These are phyloP conservation scores for Hordeum vulgare DNA, from an alignment of 176 grass and related monocot species.

Conservation along the genomic window DNA sequence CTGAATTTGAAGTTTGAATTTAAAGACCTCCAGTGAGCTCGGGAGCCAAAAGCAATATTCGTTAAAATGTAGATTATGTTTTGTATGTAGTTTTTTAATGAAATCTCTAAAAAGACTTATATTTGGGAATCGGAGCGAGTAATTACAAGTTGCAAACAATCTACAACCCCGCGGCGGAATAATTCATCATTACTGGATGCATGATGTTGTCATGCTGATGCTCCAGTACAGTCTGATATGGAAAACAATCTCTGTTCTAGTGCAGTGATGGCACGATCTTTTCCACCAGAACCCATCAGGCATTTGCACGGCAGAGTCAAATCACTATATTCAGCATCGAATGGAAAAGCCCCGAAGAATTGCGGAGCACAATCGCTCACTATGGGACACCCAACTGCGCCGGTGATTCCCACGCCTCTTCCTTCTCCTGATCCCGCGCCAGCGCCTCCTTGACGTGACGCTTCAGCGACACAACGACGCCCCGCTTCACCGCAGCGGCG, in stretches of 20 bases:
- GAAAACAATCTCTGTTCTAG: neutral
- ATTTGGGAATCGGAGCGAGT: too few relatives aligned
- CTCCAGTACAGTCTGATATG: neutral
- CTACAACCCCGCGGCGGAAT: neutral
- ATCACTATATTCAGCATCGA: neutral
- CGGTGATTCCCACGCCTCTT: neutral
- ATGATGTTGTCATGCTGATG: neutral
- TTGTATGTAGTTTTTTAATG: too few relatives aligned
- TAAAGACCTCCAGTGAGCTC: too few relatives aligned
- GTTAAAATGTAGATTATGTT: too few relatives aligned
- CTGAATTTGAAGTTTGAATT: too few relatives aligned
- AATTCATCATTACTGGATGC: neutral
- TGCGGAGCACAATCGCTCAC: neutral
- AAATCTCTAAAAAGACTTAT: too few relatives aligned
- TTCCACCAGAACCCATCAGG: neutral
- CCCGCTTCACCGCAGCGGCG: slow-evolving; percentile 70
- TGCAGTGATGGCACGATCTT: neutral
- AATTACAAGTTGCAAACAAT: neutral
- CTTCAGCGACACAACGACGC: slow-evolving; percentile 43
- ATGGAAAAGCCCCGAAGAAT: neutral
- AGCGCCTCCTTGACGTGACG: slow-evolving; percentile 18
- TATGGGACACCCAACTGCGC: slow-evolving; percentile 14
- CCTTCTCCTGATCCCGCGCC: neutral
- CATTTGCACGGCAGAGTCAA: neutral
- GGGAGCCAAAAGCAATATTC: too few relatives aligned